Evolutionary conservation across 768 basidiomycete genomes (phyloP), one percentile per base, ranked within the genome.

Genomic region (Phaffia tasmanica): DNA sequence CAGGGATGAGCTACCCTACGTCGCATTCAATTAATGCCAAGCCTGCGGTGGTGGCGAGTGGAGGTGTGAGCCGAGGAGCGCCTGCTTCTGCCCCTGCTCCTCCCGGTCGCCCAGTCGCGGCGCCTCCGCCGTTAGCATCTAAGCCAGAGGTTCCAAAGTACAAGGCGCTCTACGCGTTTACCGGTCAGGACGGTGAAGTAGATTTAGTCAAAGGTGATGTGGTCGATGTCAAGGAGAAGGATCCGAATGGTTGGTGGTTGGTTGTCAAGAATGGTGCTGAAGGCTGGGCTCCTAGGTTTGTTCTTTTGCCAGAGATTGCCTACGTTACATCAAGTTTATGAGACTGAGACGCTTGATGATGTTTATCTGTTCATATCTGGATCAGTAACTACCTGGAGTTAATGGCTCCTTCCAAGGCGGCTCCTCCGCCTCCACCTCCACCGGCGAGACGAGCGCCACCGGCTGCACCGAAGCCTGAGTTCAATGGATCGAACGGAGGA

Each of bases 161-260:
- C 77, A 85, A 86, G 69, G 88, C 89, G 25, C 87, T 94, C 70
- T 99, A 86, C 76, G 83, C 85, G n/a, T 99, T 99, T 73, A 72
- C 77, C 48, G 93, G 92, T 1, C 88, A 97, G 76, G 85, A 86
- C 46, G 93, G 93, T 16, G 95, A 99, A 76, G 86, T 97, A 81
- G 79, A 84, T 7, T 76, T 99, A 61, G 82, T 81, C 71, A 97
- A 97, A 76, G 95, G 92, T 72, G 95, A 97, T 68, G 66, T 88
- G 2, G 88, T 98, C 1, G 93, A 97, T 78, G 79, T 98, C 23
- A 80, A 92, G 42, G 86, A 94, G 79, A 91, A 95, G 75, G 85
- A 86, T 73, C 84, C 92, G 68, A 94, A 94, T 72, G 95, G 94
- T 2, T 99, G 95, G 95, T 98, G 95, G 94, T 81, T 95, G 42